These are phyloP conservation scores for Leptographium procerum DNA, from an alignment of 2,329 filamentous ascomycete genomes.

Conservation along the genomic window DNA sequence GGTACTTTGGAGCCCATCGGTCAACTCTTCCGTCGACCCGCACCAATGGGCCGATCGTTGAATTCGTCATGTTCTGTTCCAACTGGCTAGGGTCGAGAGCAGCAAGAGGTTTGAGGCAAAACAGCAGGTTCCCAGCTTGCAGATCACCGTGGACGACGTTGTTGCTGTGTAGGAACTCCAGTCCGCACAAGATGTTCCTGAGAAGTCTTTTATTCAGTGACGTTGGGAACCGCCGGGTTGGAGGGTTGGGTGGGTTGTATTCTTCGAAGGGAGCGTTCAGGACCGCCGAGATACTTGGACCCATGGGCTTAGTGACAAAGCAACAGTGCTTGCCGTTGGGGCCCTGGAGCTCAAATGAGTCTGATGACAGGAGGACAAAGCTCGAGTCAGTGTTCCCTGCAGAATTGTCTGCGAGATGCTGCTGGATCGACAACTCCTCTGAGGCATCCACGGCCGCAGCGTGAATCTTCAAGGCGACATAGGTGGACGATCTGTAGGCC, in stretches of 20 bases:
- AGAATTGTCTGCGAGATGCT: constrained; percentile 1
- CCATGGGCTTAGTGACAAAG: constrained; percentile 5
- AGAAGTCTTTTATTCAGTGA: neutral
- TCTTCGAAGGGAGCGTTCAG: neutral
- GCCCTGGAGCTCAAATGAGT: constrained; percentile 2
- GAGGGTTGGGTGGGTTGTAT: constrained; percentile 1
- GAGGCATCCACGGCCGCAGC: constrained; percentile 3
- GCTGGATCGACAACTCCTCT: constrained; percentile 3
- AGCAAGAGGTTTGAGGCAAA: neutral
- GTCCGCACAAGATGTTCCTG: neutral
- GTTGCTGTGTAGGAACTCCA: neutral
- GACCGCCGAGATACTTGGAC: constrained; percentile 3
- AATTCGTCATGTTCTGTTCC: neutral
- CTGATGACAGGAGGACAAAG: constrained; percentile 1
- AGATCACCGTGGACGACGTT: neutral
- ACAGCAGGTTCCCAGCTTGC: neutral
- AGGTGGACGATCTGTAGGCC: constrained; percentile 1
- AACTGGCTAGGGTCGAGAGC: neutral
- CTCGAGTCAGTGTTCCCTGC: neutral
- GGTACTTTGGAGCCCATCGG: neutral
- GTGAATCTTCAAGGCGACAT: constrained; percentile 5
- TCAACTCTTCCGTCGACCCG: neutral
- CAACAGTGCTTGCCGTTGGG: constrained; percentile 6
- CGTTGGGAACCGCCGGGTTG: constrained; percentile 2
- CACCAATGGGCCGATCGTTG: neutral